phyloP scores from a whole-genome alignment of 2,329 filamentous ascomycete genomes.

The Colletotrichum sp. region DNA sequence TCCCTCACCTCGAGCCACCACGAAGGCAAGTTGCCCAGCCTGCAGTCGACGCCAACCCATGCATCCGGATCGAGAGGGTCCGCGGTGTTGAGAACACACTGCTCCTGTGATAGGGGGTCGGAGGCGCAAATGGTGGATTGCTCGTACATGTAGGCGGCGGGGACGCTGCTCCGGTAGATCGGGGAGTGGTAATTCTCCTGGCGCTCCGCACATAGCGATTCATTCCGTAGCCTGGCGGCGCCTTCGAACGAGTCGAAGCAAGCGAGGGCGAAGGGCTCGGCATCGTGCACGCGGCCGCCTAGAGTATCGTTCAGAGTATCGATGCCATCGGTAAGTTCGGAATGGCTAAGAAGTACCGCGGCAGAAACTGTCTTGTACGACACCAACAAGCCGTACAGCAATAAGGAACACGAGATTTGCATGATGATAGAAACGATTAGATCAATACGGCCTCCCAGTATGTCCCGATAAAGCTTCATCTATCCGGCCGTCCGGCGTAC shows the following conservation, averaged over 20 bases:
- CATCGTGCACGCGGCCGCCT: rapidly evolving
- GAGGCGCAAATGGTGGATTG: background rate
- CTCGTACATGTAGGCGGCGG: background rate
- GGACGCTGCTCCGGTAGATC: background rate
- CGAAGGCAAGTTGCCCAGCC: background rate
- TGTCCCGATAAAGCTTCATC: too few relatives aligned
- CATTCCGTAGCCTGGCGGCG: background rate
- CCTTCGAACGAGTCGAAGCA: background rate
- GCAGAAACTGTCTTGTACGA: too few relatives aligned
- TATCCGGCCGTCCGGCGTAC: too few relatives aligned
- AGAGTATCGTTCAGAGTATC: background rate
- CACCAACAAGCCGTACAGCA: background rate
- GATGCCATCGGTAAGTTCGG: background rate
- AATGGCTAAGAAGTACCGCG: too few relatives aligned
- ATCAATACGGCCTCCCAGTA: too few relatives aligned
- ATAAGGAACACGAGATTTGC: background rate
- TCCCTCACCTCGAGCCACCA: background rate
- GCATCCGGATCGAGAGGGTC: background rate
- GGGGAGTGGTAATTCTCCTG: background rate
- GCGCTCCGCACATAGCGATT: background rate
- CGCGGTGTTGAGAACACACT: background rate
- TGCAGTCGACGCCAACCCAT: background rate
- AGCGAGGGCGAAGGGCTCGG: background rate
- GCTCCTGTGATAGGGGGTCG: background rate
- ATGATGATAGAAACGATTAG: too few relatives aligned